Evolutionary conservation across 768 basidiomycete genomes (phyloP).

Genomic region (Lanmaoa rubissima): DNA sequence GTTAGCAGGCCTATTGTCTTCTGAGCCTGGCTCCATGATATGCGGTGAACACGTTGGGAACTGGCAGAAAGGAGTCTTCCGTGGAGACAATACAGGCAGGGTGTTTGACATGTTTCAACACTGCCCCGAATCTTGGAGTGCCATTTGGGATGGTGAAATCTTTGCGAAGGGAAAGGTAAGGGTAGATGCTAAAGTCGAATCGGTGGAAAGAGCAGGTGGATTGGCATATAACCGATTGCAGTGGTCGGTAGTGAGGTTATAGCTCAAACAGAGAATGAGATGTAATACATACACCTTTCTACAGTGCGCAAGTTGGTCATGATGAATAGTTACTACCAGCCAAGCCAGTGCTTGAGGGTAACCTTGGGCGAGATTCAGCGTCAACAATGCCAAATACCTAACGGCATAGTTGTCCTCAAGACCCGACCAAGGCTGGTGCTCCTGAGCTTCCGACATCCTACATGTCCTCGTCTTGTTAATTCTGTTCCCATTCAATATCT

Average conservation of each 20-base stretch:
- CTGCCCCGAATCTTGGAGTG: slow-evolving; percentile 34
- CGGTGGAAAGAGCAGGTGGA: neutral
- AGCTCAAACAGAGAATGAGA: neutral
- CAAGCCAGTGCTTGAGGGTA: neutral
- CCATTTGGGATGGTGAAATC: slow-evolving; percentile 38
- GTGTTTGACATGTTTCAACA: slow-evolving; percentile 29
- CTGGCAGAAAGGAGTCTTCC: neutral
- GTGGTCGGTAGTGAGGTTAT: slow-evolving; percentile 29
- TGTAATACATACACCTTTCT: neutral
- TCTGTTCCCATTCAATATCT: neutral
- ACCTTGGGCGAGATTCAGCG: neutral
- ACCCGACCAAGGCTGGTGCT: neutral
- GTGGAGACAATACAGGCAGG: neutral
- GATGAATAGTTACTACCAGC: too few species aligned
- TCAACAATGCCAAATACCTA: slow-evolving; percentile 20
- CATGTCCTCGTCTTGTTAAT: slow-evolving; percentile 7
- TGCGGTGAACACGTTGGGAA: slow-evolving; percentile 28
- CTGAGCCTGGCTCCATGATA: slow-evolving; percentile 31
- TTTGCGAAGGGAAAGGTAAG: slow-evolving; percentile 24
- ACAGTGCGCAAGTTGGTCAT: neutral
- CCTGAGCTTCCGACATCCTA: neutral
- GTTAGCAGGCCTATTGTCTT: slow-evolving; percentile 30
- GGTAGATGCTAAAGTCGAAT: neutral
- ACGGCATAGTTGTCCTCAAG: neutral
- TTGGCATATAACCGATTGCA: slow-evolving; percentile 8